phyloP scores from a whole-genome alignment of 495 filamentous ascomycete genomes.

The Terfezia claveryi region DNA sequence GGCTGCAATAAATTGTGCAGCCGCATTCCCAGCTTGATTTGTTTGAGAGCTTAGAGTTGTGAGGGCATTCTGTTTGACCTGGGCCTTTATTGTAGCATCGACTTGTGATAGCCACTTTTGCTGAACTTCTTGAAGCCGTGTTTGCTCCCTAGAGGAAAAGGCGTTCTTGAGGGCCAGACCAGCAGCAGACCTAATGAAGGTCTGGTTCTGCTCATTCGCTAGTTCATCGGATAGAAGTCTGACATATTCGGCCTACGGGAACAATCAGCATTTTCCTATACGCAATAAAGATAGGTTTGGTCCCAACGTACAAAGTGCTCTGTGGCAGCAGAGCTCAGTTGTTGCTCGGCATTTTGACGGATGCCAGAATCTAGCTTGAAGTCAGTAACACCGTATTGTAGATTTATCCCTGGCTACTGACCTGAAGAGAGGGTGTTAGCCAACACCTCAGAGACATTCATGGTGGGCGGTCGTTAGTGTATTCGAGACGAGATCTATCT shows the following conservation, averaged over 20 bases:
- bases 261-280: not conserved
- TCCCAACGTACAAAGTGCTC: constrained; percentile 67
- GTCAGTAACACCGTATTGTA: constrained; percentile 7
- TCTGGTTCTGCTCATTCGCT: constrained; percentile 65
- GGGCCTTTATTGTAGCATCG: constrained; percentile 50
- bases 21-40: constrained; percentile 59
- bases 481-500: not conserved
- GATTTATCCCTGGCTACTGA: constrained; percentile 25
- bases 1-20: constrained; percentile 84
- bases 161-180: constrained; percentile 95
- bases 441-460: constrained; percentile 71
- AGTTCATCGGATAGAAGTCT: constrained; percentile 75
- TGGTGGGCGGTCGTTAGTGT: constrained; percentile 23
- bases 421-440: constrained; percentile 77
- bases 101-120: constrained; percentile 72
- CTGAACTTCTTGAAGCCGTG: constrained; percentile 69
- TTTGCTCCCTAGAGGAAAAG: constrained; percentile 74
- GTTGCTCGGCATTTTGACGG: constrained; percentile 78
- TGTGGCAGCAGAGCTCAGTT: constrained; percentile 77
- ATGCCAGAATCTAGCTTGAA: constrained; percentile 51
- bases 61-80: constrained; percentile 71
- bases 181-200: constrained; percentile 72
- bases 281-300: constrained; percentile 11
- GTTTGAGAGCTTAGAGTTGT: constrained; percentile 61
- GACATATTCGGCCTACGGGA: constrained; percentile 60